phyloP scores from a whole-genome alignment of 1,284 basidiomycete genomes.

The Apiotrichum laibachii region DNA sequence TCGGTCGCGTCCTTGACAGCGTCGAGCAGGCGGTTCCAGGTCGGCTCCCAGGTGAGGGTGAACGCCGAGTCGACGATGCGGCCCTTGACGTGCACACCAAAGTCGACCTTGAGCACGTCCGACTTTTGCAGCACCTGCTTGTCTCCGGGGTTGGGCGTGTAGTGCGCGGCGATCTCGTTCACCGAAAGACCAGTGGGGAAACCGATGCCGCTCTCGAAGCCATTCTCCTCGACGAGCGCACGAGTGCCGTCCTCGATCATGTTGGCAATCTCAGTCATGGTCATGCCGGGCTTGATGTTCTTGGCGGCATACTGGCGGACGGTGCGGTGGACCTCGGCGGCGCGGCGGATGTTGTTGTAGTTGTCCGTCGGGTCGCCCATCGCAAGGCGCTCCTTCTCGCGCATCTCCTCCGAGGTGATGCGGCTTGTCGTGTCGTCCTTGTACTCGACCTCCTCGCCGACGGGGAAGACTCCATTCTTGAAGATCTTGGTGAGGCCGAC shows the following conservation, averaged over 20 bases:
- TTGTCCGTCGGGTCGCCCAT: constrained; percentile 75
- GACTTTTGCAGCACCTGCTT: constrained; percentile 74
- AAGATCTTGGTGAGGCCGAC: constrained; percentile 87
- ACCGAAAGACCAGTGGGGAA: constrained; percentile 96
- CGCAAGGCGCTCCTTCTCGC: constrained; percentile 72
- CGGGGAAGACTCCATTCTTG: constrained; percentile 78
- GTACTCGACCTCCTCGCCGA: constrained; percentile 89
- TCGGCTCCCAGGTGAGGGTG: constrained; percentile 83
- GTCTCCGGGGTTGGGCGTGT: constrained; percentile 93
- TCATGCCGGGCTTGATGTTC: constrained; percentile 88
- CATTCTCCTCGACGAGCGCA: constrained; percentile 85
- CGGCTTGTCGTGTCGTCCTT: constrained; percentile 84
- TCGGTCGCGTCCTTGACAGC: constrained; percentile 94
- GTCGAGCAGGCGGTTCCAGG: constrained; percentile 82
- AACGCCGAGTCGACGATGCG: constrained; percentile 95
- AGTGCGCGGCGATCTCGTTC: constrained; percentile 96
- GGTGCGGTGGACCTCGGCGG: constrained; percentile 93
- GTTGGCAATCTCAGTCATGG: constrained; percentile 90
- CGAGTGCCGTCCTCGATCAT: constrained; percentile 89
- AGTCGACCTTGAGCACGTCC: constrained; percentile 95
- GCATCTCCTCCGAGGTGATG: constrained; percentile 85
- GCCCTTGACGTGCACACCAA: constrained; percentile 95
- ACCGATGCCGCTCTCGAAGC: constrained; percentile 74
- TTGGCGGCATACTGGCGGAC: constrained; percentile 78
- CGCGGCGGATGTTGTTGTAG: constrained; percentile 86